Evolutionary conservation across 305 asterid species (phyloP).

Genomic region (Solanum hybrid): DNA sequence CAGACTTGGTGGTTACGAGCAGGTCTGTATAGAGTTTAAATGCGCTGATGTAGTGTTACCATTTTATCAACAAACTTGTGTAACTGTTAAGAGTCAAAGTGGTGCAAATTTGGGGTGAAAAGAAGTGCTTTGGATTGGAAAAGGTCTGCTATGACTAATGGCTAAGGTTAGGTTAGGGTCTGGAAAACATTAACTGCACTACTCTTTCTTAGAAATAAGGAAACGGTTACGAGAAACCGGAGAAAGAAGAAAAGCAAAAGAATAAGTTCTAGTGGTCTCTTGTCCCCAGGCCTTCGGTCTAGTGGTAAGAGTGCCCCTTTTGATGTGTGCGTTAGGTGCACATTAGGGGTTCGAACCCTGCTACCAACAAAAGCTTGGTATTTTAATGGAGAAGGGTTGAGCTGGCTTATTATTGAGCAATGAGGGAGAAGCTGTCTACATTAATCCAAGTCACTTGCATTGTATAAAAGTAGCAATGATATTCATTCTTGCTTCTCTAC

Average conservation of each 20-base stretch:
- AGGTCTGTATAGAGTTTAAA: conserved; percentile 28
- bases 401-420: background rate
- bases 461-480: background rate
- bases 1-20: conserved; percentile 91
- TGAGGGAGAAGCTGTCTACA: background rate
- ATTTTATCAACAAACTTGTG: background rate
- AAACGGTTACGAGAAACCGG: background rate
- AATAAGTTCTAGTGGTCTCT: background rate
- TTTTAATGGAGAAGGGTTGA: background rate
- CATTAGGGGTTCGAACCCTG: background rate
- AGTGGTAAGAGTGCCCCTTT: background rate
- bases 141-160: background rate
- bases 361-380: background rate
- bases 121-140: background rate
- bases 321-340: background rate
- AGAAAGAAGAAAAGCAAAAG: background rate
- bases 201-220: background rate
- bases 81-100: background rate
- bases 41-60: background rate
- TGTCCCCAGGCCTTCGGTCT: background rate
- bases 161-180: background rate
- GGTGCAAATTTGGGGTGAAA: background rate
- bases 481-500: background rate
- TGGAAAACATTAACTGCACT: background rate
- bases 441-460: background rate